Evolutionary conservation across 1,139 yeast species (phyloP).

Genomic region (Suhomyces terraborum): DNA sequence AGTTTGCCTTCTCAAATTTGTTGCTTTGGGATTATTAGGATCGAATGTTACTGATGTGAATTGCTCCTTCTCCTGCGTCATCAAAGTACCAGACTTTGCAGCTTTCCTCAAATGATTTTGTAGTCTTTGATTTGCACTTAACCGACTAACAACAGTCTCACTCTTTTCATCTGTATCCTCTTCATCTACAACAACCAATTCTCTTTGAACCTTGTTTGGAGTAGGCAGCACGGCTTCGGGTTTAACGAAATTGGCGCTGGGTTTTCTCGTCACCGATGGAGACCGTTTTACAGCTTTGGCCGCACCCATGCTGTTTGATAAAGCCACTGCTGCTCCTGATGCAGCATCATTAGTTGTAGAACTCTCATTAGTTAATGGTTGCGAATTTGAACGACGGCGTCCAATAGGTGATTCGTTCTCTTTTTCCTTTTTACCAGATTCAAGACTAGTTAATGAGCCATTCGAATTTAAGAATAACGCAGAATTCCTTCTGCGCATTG

Average conservation of each 20-base stretch:
- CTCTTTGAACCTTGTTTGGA: conserved; percentile 18
- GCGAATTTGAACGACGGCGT: conserved; percentile 44
- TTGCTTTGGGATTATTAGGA: conserved; percentile 40
- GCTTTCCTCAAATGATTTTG: conserved; percentile 45
- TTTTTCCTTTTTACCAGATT: conserved; percentile 8
- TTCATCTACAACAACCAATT: conserved; percentile 28
- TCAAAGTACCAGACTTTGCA: conserved; percentile 40
- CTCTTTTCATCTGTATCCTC: conserved; percentile 17
- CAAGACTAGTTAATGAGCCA: conserved; percentile 24
- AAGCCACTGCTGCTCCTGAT: conserved; percentile 42
- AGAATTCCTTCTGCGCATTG: conserved; percentile 29
- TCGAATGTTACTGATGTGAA: conserved; percentile 43
- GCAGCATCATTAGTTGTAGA: conserved; percentile 23
- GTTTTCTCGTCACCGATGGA: conserved; percentile 18
- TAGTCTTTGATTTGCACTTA: conserved; percentile 45
- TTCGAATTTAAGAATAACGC: conserved; percentile 29
- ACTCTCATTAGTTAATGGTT: conserved; percentile 26
- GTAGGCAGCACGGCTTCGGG: conserved; percentile 12
- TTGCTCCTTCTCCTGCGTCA: conserved; percentile 43
- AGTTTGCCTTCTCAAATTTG: conserved; percentile 26
- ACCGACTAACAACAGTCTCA: conserved; percentile 11
- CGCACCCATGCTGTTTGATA: conserved; percentile 17
- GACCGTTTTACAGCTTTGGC: conserved; percentile 15
- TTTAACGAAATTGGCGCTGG: conserved; percentile 3
- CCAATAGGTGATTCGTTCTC: conserved; percentile 23